Base-by-base conservation (phyloP, 192 early-diverging fungal genomes). In the Dissophora globulifera region DNA sequence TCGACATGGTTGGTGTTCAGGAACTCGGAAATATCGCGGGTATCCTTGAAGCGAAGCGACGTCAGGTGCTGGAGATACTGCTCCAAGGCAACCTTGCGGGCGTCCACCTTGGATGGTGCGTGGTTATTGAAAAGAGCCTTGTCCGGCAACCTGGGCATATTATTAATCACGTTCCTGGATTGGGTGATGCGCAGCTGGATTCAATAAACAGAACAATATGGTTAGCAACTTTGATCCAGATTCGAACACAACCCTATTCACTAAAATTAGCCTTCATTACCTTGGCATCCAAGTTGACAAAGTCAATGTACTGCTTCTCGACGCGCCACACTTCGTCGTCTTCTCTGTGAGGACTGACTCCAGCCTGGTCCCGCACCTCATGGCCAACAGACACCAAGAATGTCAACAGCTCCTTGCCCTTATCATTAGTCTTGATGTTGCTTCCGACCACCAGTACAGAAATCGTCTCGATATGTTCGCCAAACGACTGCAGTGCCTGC, bases 301-400 rank as follows among this genome's bases (percentile, higher is more conserved):
- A 95, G 71, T 97, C 95, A 2, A 89, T 87, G 71, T 95, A 96
- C 30, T 88, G 80, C 74, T 97, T 97, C 67, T 95, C 93, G 48
- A 95, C 84, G 10, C 87, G 89, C 94, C 95, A 96, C 49, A 93
- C 65, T 30, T 86, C 83, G 22, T 74, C 79, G 42, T 87, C 85
- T 30, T 85, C 82, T 40, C 81, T 83, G 13, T 78, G 79, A 2
- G 62, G 32, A 22, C 50, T 60, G 27, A 62, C 27, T 52, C 53
- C 62, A n/a, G 66, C 74, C 29, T 64, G 56, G 25, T 51, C 57
- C 33, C 68, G 62, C 20, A 55, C 53, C 27, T 78, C 79, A 17
- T 79, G 62, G 20, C 82, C 78, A 22, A 92, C 67, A 0, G 79
- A 71, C 22, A 93, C 75, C 17, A 74, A 63, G 61, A 92, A 92